phyloP scores from a whole-genome alignment of 2,329 filamentous ascomycete genomes.

The Zymoseptoria tritici region DNA sequence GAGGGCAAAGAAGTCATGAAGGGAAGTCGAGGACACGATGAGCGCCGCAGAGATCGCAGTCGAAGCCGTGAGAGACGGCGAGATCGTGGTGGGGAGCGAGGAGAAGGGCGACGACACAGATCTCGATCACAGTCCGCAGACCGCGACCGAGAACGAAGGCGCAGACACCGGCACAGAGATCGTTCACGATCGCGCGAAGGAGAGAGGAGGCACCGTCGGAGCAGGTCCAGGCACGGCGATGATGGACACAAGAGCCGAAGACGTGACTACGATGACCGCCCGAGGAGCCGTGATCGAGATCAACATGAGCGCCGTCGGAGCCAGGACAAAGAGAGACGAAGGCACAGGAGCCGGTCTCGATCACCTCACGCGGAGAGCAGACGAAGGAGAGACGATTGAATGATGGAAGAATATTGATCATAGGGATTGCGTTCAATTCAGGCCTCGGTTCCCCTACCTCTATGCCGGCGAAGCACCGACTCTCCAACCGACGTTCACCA shows the following conservation, averaged over 20 bases:
- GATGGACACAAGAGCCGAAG: conserved; percentile 4
- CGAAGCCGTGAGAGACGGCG: conserved; percentile 17
- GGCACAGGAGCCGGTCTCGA: conserved; percentile 12
- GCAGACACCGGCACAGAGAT: conserved; percentile 18
- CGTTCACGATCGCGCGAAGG: conserved; percentile 15
- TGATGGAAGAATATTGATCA: not conserved
- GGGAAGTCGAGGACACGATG: conserved; percentile 15
- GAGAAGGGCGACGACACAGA: conserved; percentile 16
- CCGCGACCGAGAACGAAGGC: conserved; percentile 17
- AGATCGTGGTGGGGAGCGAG: conserved; percentile 15
- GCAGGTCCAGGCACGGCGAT: conserved; percentile 10
- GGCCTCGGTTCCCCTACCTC: not conserved
- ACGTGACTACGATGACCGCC: conserved; percentile 9
- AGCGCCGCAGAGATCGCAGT: conserved; percentile 20
- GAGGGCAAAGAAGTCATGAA: conserved; percentile 11
- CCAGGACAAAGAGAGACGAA: conserved; percentile 7
- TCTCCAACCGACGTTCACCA: conserved; percentile 34
- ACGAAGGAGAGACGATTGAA: conserved; percentile 12
- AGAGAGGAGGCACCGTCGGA: conserved; percentile 15
- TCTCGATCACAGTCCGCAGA: conserved; percentile 25
- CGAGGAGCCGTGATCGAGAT: conserved; percentile 7
- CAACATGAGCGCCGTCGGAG: conserved; percentile 7
- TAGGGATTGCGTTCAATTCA: not conserved
- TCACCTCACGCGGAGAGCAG: conserved; percentile 15
- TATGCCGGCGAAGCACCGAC: conserved; percentile 16